Evolutionary conservation across 78 protist genomes (phyloP).

Genomic region (Speleostelium caveatum): DNA sequence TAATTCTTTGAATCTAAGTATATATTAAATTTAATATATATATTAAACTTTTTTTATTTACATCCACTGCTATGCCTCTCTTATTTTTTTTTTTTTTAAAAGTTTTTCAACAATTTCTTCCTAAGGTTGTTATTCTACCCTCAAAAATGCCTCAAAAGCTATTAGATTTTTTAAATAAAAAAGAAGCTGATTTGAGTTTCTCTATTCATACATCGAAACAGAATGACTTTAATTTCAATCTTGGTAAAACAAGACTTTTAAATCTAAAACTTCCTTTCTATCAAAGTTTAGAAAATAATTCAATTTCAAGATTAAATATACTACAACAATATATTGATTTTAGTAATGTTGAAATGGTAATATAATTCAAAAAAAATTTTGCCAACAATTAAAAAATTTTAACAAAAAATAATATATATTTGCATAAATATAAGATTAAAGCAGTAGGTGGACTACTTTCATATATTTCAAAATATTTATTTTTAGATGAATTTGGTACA

Average conservation of each 20-base stretch:
- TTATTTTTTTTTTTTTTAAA: neutral
- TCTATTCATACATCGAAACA: neutral
- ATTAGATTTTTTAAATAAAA: neutral
- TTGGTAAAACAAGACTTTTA: constrained; percentile 34
- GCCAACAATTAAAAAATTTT: too few relatives aligned
- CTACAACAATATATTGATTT: constrained; percentile 27
- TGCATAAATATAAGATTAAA: constrained; percentile 28
- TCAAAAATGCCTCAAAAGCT: constrained; percentile 66
- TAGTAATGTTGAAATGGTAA: constrained; percentile 46
- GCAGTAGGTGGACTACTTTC: constrained; percentile 48
- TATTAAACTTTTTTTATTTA: too few relatives aligned
- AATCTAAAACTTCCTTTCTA: constrained; percentile 30
- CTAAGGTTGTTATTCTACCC: constrained; percentile 39
- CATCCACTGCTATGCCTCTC: neutral
- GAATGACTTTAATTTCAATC: constrained; percentile 23
- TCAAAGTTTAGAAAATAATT: neutral
- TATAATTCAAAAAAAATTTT: too few relatives aligned
- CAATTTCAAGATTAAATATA: neutral
- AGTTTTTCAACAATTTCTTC: constrained; percentile 44
- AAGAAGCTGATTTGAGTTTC: neutral
- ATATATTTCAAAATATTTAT: constrained; percentile 43
- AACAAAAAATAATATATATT: too few relatives aligned
- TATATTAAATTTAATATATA: neutral
- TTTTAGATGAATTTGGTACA: constrained; percentile 56
- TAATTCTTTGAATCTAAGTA: constrained; percentile 21